Evolutionary conservation across 2,329 filamentous ascomycete species (phyloP).

Genomic region (Alternaria ventricosa): DNA sequence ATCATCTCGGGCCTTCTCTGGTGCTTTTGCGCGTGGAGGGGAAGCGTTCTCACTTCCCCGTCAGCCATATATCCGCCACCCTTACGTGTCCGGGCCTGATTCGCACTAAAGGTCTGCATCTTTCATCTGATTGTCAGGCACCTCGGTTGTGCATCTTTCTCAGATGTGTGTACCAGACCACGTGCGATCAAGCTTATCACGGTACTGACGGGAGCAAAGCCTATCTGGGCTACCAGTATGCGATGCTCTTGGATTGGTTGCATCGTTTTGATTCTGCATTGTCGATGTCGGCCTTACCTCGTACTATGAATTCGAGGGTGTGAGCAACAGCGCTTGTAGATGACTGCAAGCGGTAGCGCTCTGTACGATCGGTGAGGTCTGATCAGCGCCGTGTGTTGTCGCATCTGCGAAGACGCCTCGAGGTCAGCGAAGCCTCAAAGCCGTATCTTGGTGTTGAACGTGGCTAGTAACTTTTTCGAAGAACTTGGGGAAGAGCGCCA

Average conservation of each 20-base stretch:
- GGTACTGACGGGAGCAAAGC: neutral
- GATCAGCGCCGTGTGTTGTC: neutral
- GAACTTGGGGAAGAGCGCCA: neutral
- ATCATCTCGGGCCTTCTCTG: slow-evolving; percentile 6
- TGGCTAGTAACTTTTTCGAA: neutral
- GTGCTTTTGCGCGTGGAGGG: neutral
- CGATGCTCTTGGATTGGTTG: neutral
- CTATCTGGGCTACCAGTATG: neutral
- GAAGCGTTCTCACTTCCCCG: neutral
- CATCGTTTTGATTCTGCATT: neutral
- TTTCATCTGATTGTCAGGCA: neutral
- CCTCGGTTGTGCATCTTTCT: neutral
- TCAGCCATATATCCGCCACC: neutral
- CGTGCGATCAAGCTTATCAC: neutral
- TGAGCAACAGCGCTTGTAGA: neutral
- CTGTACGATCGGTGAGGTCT: neutral
- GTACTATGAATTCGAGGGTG: neutral
- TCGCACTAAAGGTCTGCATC: neutral
- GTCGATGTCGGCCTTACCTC: neutral
- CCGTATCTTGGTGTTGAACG: neutral
- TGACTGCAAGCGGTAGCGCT: neutral
- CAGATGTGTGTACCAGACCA: neutral
- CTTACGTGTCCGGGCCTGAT: neutral
- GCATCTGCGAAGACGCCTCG: neutral
- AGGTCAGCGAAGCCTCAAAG: neutral